Base-by-base conservation (phyloP, 2,329 filamentous ascomycete genomes). In the Cryoendolithus antarcticus region DNA sequence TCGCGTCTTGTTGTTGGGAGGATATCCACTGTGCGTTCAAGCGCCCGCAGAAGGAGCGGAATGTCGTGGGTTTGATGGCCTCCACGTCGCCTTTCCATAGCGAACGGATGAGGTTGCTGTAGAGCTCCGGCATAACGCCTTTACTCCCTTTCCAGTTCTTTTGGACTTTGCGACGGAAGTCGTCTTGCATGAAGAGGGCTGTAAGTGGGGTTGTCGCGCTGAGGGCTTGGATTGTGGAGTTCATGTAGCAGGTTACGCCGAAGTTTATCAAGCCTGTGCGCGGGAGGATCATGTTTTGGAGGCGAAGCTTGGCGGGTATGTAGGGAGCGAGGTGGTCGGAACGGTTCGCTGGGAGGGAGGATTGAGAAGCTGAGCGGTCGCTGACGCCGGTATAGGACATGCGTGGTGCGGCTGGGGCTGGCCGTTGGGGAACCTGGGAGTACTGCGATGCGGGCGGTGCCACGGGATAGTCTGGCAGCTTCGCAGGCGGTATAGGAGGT, bases 201-300 rank as follows among this genome's bases (percentile, higher is more conserved):
- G 72, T 74, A 32, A 80, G 60, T 11, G 70, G 65, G 6, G 70
- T 63, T 1, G 86, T 89, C 2, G 79, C 80, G 42, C 83, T 82
- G 11, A 95, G 65, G 44, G 82, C 82, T 60, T 96, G 89, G 19
- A 96, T 67, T 0, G 80, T 80, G n/a, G 85, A 80, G 60, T 94
- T 95, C 69, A 91, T 86, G 56, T 94, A 95, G 58, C 89, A 95
- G 48, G 82, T 88, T 34, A 82, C 80, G 1, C 77, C 75, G 31
- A 86, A 83, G 50, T 95, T 95, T 42, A 77, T 65, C 9, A 95
- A 69, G 0, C 89, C 88, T 8, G 84, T 82, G 29, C 67, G 66
- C n/a, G 77, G 72, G 50, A 76, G 66, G 21, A 63, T 60, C 10
- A 59, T 41, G 30, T 66, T 62, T 15, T 61, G 59, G 4, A 62